phyloP scores from a whole-genome alignment of 2,329 filamentous ascomycete species.

The Alternaria brassicicola region DNA sequence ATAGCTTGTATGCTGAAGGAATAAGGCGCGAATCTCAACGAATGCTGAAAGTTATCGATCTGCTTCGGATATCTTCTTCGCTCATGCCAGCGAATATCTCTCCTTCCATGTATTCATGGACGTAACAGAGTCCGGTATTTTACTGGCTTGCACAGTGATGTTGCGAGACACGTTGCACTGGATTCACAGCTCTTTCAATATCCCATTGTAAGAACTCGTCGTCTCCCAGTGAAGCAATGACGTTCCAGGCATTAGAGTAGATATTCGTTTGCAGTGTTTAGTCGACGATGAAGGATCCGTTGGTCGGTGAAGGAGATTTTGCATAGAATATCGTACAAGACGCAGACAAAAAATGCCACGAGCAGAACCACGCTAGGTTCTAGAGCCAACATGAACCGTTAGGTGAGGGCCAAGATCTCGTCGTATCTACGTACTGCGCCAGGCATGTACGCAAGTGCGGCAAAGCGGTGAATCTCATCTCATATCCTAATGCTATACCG shows the following conservation, averaged over 20 bases:
- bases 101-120: constrained; percentile 1
- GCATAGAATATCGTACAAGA: too few species aligned
- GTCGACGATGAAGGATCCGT: too few species aligned
- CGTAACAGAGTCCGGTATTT: background rate
- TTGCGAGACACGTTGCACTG: too few species aligned
- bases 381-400: too few species aligned
- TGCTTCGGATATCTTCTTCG: background rate
- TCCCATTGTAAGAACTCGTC: background rate
- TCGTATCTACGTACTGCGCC: background rate
- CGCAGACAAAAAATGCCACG: too few species aligned
- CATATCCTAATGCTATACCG: background rate
- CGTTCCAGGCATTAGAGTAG: constrained; percentile 11
- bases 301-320: too few species aligned
- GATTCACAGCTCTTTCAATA: background rate
- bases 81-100: background rate
- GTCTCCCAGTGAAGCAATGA: constrained; percentile 25
- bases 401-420: background rate
- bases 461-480: background rate
- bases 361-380: too few species aligned
- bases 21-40: background rate
- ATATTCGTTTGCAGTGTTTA: background rate
- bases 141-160: too few species aligned
- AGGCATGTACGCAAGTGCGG: background rate
- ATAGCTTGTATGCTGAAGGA: background rate
- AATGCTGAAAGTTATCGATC: background rate